Evolutionary conservation across 495 filamentous ascomycete genomes (phyloP).

Genomic region (Thozetella sp.): DNA sequence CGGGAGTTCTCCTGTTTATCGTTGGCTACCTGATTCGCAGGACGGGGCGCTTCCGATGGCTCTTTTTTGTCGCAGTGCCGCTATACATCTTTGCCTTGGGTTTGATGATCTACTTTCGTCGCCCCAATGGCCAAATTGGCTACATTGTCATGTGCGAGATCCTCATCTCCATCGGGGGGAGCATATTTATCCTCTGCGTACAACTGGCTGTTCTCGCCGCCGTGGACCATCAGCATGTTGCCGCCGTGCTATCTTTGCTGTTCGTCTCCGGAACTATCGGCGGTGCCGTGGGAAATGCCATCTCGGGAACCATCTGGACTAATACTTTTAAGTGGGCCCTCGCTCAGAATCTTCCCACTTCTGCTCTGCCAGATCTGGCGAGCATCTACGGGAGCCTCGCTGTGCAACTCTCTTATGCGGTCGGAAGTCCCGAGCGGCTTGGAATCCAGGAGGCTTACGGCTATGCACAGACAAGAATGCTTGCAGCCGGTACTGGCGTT

Average conservation of each 20-base stretch:
- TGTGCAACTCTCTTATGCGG: constrained; percentile 48
- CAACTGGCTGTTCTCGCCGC: constrained; percentile 66
- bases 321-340: constrained; percentile 54
- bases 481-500: constrained; percentile 48
- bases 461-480: constrained; percentile 48
- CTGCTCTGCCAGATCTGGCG: constrained; percentile 36
- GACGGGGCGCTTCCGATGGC: constrained; percentile 60
- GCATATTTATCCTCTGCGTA: constrained; percentile 53
- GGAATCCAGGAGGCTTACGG: constrained; percentile 56
- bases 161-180: constrained; percentile 68
- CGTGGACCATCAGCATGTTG: constrained; percentile 60
- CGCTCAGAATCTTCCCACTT: constrained; percentile 53
- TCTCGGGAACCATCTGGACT: constrained; percentile 66
- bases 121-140: constrained; percentile 46
- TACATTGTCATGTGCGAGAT: constrained; percentile 73
- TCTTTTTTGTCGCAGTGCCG: constrained; percentile 58
- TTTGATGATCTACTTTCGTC: constrained; percentile 53
- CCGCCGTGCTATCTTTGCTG: constrained; percentile 61
- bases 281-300: constrained; percentile 61
- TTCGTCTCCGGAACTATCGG: constrained; percentile 62
- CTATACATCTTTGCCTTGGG: constrained; percentile 53
- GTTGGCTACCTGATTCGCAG: constrained; percentile 61
- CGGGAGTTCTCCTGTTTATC: constrained; percentile 56
- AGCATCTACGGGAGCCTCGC: constrained; percentile 52
- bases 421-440: constrained; percentile 44